Conservation (phyloP, 202 grass and related monocot genomes). For the Zizania palustris region DNA sequence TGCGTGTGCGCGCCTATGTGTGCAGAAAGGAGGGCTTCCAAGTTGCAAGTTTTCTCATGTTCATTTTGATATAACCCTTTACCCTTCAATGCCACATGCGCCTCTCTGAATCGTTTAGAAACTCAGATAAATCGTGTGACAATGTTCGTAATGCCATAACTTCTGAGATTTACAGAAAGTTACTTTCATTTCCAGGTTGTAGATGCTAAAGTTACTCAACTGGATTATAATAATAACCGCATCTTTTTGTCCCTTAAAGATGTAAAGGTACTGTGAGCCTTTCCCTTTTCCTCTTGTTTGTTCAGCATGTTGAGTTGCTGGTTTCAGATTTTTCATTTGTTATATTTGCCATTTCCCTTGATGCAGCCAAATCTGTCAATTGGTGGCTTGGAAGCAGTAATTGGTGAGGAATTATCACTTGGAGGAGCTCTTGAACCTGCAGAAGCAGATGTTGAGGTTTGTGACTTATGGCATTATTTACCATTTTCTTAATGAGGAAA, state of each 20-base stretch:
- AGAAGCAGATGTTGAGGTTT: slow-evolving; percentile 81
- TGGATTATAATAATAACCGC: slow-evolving; percentile 71
- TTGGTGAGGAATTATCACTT: slow-evolving; percentile 67
- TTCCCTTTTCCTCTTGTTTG: not conserved
- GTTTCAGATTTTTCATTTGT: slow-evolving; percentile 8
- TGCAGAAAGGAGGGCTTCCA: not conserved
- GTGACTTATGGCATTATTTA: slow-evolving; percentile 6
- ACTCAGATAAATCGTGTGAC: not conserved
- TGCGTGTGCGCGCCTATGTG: not conserved
- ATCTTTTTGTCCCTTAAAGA: slow-evolving; percentile 93
- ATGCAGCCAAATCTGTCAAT: slow-evolving; percentile 61
- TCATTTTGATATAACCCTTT: slow-evolving; percentile 5
- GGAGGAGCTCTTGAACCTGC: slow-evolving; percentile 68
- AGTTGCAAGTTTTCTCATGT: not conserved
- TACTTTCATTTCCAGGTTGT: slow-evolving; percentile 58
- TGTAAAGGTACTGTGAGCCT: slow-evolving; percentile 53
- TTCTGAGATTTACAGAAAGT: slow-evolving; percentile 7
- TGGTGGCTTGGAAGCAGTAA: slow-evolving; percentile 67
- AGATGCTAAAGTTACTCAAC: slow-evolving; percentile 86
- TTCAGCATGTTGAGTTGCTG: not conserved
- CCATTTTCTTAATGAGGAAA: not conserved
- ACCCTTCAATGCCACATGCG: slow-evolving; percentile 13
- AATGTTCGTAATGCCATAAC: slow-evolving; percentile 2
- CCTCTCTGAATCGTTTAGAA: not conserved
- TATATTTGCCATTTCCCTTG: not conserved